phyloP scores from a whole-genome alignment of 2,329 filamentous ascomycete genomes.

The Talaromyces sp. region DNA sequence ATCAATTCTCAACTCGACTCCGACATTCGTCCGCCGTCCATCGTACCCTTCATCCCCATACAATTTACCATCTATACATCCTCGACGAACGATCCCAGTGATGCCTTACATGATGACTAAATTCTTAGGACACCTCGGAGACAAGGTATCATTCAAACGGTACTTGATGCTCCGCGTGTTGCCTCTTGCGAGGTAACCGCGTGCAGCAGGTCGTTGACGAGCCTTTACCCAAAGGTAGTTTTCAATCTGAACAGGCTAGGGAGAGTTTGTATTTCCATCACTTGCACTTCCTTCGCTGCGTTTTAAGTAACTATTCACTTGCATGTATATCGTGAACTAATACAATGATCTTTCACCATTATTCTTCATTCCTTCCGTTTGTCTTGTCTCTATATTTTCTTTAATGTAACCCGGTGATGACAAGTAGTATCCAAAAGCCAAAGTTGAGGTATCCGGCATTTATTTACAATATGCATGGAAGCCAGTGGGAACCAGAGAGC shows the following conservation, averaged over 20 bases:
- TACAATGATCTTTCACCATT: background rate
- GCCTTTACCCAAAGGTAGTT: slow-evolving; percentile 38
- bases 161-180: slow-evolving; percentile 32
- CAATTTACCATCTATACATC: background rate
- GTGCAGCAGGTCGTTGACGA: slow-evolving; percentile 41
- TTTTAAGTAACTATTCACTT: background rate
- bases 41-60: background rate
- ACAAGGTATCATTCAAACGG: slow-evolving; percentile 17
- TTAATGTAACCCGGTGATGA: slow-evolving; percentile 38
- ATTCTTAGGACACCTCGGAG: slow-evolving; percentile 30
- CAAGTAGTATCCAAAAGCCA: slow-evolving; percentile 41
- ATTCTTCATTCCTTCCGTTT: background rate
- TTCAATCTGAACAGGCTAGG: slow-evolving; percentile 40
- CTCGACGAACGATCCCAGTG: slow-evolving; percentile 17
- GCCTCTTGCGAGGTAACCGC: slow-evolving; percentile 26
- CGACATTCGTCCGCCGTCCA: background rate
- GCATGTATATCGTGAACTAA: background rate
- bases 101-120: slow-evolving; percentile 30
- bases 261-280: slow-evolving; percentile 12
- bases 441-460: slow-evolving; percentile 45
- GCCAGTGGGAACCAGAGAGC: slow-evolving; percentile 47
- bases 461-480: slow-evolving; percentile 32
- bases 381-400: background rate
- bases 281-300: background rate
- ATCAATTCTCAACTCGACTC: background rate